These are phyloP conservation scores for Cryptococcus depauperatus DNA, from an alignment of 1,284 basidiomycete genomes.

Conservation along the genomic window DNA sequence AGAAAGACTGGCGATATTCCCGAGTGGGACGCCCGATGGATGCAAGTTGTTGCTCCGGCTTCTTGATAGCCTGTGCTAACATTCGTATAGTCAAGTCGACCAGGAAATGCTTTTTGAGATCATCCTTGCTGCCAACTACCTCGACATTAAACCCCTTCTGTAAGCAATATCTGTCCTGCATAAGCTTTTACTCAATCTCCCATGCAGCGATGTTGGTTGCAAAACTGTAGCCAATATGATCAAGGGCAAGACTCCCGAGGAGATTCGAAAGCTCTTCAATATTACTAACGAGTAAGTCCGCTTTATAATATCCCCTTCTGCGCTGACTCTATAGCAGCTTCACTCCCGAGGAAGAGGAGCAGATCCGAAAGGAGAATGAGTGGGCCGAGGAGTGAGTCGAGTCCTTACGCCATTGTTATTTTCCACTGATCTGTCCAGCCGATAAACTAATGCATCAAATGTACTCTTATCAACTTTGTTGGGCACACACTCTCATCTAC, in stretches of 20 bases:
- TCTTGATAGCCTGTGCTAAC: not conserved
- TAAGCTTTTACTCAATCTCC: not conserved
- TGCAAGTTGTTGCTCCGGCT: constrained; percentile 35
- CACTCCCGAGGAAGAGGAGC: constrained; percentile 98
- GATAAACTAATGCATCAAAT: constrained; percentile 4
- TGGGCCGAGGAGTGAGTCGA: constrained; percentile 49
- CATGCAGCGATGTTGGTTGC: constrained; percentile 85
- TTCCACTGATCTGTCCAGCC: constrained; percentile 10
- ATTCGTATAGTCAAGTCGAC: constrained; percentile 53
- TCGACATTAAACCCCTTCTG: constrained; percentile 98
- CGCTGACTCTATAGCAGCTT: constrained; percentile 50
- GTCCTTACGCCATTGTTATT: not conserved
- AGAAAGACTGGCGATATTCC: constrained; percentile 95
- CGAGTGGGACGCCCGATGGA: constrained; percentile 99
- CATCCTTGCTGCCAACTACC: constrained; percentile 98
- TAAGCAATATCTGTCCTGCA: constrained; percentile 46
- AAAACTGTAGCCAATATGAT: constrained; percentile 99
- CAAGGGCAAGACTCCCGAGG: constrained; percentile 83
- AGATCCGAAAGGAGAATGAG: constrained; percentile 99
- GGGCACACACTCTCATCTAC: not conserved
- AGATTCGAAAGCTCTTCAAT: constrained; percentile 84
- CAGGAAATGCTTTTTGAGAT: constrained; percentile 89
- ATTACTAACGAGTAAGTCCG: constrained; percentile 70
- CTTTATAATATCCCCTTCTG: not conserved
- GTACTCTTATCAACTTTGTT: too few relatives aligned